Base-by-base conservation (phyloP, 495 filamentous ascomycete species). In the Aspergillus ostianus region DNA sequence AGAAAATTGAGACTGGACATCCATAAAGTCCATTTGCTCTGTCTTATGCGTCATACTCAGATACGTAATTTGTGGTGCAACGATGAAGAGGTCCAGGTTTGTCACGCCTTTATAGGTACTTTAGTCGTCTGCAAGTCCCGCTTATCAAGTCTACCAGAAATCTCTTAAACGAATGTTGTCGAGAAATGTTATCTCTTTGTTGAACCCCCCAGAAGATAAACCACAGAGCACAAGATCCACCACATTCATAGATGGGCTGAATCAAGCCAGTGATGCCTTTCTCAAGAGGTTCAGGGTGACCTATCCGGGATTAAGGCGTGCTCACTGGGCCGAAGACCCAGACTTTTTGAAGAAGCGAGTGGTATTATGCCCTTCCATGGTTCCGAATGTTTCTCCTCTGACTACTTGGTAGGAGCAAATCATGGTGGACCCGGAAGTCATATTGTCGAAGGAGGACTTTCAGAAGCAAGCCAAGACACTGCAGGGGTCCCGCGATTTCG, bases 41-140 rank as follows among this genome's bases (percentile, higher is more conserved):
- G 91, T 64, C 78, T 97, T 1, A 69, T 98, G 30, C 80, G 79
- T 4, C 90, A 97, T 70, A 83, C 88, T 19, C 80, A 87, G 61
- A 72, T 83, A 23, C 84, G 92, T 46, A 98, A 96, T 68, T 71
- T 77, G 55, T 98, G 93, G 93, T 98, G 93, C 68, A 97, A 96
- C 70, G 86, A 94, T 70, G 61, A 77, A 15, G 70, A 77, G 59
- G 77, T 87, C 44, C 88, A 94, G 73, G 82, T 84, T 64, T 46
- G 70, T 62, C 27, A 55, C 29, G 47, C 29, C 32, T 36, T 62
- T 15, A 47, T 9, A 53, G 9, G n/a, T 48, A 41, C 29, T 49
- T 5, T 1, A 17, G 47, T 49, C 30, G 27, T 13, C 13, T 27
- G 27, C 47, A 6, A 36, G 59, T 67, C 47, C 67, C 17, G 52